Evolutionary conservation across 495 filamentous ascomycete genomes (phyloP).

Genomic region (Talaromyces borbonicus): DNA sequence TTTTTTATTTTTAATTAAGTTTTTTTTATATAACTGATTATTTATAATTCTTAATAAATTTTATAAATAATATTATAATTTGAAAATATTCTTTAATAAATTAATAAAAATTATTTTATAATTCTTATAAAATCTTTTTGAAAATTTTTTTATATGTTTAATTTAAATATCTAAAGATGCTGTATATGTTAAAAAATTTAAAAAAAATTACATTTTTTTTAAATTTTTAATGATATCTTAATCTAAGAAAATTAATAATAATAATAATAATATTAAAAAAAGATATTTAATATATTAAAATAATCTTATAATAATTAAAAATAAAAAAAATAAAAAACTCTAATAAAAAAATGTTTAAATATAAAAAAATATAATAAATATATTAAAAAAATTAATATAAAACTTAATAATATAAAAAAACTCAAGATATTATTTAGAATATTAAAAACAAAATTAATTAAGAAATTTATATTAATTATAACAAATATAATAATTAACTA

Average conservation of each 20-base stretch:
- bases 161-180: no score
- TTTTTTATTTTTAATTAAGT: no score
- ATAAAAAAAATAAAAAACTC: not conserved
- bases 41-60: no score
- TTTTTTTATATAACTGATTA: no score
- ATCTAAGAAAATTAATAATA: no score
- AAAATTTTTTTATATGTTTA: no score
- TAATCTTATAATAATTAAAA: not conserved
- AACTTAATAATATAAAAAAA: not conserved
- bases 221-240: no score
- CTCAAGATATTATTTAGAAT: not conserved
- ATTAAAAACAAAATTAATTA: not conserved
- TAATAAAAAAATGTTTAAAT: not conserved
- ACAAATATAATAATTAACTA: not conserved
- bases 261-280: no score
- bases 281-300: not conserved
- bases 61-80: not conserved
- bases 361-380: not conserved
- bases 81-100: not conserved
- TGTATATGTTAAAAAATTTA: no score
- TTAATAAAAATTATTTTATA: no score
- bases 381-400: not conserved
- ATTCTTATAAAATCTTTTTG: no score
- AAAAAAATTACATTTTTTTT: no score
- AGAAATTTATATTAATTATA: not conserved